phyloP scores from a whole-genome alignment of 2,329 filamentous ascomycete species.

The Exophiala viscosa region DNA sequence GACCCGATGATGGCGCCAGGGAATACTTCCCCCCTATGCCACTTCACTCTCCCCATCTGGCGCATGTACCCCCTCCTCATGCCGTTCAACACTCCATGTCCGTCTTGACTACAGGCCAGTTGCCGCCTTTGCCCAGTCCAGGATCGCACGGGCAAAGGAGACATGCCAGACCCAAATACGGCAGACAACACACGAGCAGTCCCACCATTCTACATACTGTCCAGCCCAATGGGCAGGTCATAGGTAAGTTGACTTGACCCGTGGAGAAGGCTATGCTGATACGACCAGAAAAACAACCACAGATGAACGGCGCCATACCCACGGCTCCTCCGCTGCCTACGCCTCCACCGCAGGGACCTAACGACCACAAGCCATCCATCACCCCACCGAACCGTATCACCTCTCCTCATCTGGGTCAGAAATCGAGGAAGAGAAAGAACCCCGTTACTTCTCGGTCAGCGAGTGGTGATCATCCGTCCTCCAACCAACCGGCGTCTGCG shows the following conservation, averaged over 20 bases:
- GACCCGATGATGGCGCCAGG: slow-evolving; percentile 64
- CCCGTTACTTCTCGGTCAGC: slow-evolving; percentile 37
- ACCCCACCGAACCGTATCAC: slow-evolving; percentile 49
- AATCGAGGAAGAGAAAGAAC: slow-evolving; percentile 50
- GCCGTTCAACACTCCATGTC: slow-evolving; percentile 64
- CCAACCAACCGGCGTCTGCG: slow-evolving; percentile 44
- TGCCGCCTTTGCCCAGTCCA: slow-evolving; percentile 77
- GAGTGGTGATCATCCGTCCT: slow-evolving; percentile 30
- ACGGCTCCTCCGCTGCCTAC: slow-evolving; percentile 55
- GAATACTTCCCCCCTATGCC: slow-evolving; percentile 81
- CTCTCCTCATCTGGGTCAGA: slow-evolving; percentile 44
- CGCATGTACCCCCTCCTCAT: slow-evolving; percentile 34
- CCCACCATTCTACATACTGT: slow-evolving; percentile 64
- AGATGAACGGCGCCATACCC: slow-evolving; percentile 35
- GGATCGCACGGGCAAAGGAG: slow-evolving; percentile 61
- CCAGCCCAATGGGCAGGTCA: slow-evolving; percentile 33
- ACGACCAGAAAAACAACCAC: slow-evolving; percentile 39
- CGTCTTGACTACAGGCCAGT: slow-evolving; percentile 73
- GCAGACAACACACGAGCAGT: slow-evolving; percentile 73
- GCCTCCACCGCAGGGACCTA: slow-evolving; percentile 46
- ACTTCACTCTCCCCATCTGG: slow-evolving; percentile 42
- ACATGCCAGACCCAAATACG: slow-evolving; percentile 59
- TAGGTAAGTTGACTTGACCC: slow-evolving; percentile 26
- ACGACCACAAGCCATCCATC: slow-evolving; percentile 42
- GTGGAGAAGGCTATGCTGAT: slow-evolving; percentile 41